Evolutionary conservation across 768 basidiomycete genomes (phyloP).

Genomic region (Galerina marginata): DNA sequence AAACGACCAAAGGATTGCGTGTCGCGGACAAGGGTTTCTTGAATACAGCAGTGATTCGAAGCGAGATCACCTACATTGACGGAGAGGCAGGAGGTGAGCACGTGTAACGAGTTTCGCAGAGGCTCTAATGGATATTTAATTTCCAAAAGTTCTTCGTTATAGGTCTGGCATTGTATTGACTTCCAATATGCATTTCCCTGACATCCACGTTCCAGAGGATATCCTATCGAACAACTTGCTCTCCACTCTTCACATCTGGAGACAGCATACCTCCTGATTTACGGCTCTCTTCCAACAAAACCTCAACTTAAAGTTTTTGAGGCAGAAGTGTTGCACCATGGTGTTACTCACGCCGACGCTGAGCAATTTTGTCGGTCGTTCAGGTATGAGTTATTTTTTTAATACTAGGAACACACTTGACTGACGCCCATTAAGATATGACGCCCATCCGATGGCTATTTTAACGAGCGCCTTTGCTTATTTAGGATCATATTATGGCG

Average conservation of each 20-base stretch:
- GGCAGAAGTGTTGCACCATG: conserved; percentile 80
- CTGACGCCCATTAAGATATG: conserved; percentile 58
- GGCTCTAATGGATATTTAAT: neutral
- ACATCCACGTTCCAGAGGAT: conserved; percentile 60
- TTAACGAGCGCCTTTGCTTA: conserved; percentile 88
- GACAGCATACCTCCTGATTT: conserved; percentile 86
- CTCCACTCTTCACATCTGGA: conserved; percentile 82
- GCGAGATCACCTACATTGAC: conserved; percentile 89
- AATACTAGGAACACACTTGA: neutral
- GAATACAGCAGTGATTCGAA: conserved; percentile 82
- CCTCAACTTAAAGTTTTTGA: conserved; percentile 68
- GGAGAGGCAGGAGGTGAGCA: conserved; percentile 78
- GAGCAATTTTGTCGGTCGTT: conserved; percentile 74
- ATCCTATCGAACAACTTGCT: conserved; percentile 92
- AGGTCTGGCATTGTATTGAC: conserved; percentile 44
- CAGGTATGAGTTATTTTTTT: conserved; percentile 40
- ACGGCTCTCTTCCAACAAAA: conserved; percentile 76
- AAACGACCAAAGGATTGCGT: conserved; percentile 81
- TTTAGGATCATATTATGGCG: conserved; percentile 84
- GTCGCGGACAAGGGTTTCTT: conserved; percentile 82
- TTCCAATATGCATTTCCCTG: neutral
- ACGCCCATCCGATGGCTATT: conserved; percentile 93
- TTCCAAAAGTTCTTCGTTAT: conserved; percentile 64
- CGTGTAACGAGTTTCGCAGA: neutral
- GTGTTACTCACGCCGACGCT: conserved; percentile 68